Evolutionary conservation across 345 rosid genomes (phyloP), one percentile per base, ranked within the genome.

Genomic region (Microthlaspi erraticum): DNA sequence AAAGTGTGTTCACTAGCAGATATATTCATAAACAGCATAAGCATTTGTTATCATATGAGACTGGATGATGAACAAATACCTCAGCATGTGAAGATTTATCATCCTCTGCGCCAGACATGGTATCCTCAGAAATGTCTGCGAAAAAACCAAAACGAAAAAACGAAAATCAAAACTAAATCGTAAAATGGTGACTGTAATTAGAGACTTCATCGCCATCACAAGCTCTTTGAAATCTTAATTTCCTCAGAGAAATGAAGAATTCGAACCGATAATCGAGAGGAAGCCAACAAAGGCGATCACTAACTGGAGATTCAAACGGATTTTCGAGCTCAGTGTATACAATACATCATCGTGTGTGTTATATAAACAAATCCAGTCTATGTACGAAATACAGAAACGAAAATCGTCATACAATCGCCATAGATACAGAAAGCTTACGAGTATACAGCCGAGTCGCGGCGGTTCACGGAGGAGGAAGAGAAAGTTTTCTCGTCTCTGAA

Each of bases 61-160:
- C 14, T 20, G 54, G 34, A 56, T 5, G 34, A 56, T 5, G 5
- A 33, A 33, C 2, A 64, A 18, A 62, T 71, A 90, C 97, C 97
- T 86, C 85, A 73, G 82, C 36, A 49, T 79, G 72, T 36, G 81
- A 51, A 62, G 88, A 75, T 62, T 74, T 17, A 53, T 72, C 75
- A 54, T 81, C 90, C 48, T 88, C 94, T 39, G 81, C 72, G 16
- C 52, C 76, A 56, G 92, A 85, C 97, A 90, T 90, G 32, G 71
- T 38, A 59, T 66, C 73, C 41, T 53, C 48, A 10, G 31, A 46
- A 46, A 39, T 29, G 10, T 17, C 79, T 62, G 49, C 16, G 5
- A 10, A 11, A 48, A 5, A 5, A 17, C 18, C 23, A 14, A 45
- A 37, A 33, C 12, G n/a, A n/a, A 52, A n/a, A 59, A 34, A 52